phyloP scores from a whole-genome alignment of 495 filamentous ascomycete species.

The Stereocaulon alpinum region DNA sequence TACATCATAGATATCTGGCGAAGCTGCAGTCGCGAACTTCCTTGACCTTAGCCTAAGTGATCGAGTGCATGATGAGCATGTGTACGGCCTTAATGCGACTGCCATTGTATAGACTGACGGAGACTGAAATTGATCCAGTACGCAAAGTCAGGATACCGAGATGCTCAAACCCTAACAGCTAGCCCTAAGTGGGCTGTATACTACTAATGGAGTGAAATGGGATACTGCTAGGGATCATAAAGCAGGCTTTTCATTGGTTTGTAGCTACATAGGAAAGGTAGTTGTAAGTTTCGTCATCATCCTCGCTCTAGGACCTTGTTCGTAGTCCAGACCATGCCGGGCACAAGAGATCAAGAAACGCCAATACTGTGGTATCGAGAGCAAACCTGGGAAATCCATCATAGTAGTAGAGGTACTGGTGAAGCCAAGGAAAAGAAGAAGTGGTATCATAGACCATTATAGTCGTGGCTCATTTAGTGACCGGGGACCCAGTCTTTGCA shows the following conservation, averaged over 20 bases:
- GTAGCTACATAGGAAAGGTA: not conserved
- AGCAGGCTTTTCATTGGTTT: not conserved
- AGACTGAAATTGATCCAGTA: not conserved
- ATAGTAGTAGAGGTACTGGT: not conserved
- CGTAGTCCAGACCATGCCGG: not conserved
- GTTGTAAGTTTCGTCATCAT: not conserved
- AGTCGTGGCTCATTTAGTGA: not conserved
- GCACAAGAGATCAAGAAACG: not conserved
- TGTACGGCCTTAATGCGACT: conserved; percentile 6
- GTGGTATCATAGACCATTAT: not conserved
- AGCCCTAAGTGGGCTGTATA: not conserved
- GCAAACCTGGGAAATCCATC: not conserved
- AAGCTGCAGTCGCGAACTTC: conserved; percentile 15
- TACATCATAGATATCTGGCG: conserved; percentile 66
- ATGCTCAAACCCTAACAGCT: not conserved
- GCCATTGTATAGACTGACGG: not conserved
- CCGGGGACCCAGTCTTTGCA: conserved; percentile 18
- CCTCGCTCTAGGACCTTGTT: not conserved
- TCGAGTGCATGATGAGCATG: conserved; percentile 16
- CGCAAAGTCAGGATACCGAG: not conserved
- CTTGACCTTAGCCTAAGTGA: conserved; percentile 9
- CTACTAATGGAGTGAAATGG: too few species aligned
- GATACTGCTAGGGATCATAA: too few species aligned
- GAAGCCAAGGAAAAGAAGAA: not conserved
- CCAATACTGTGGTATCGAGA: conserved; percentile 12